Base-by-base conservation (phyloP, 2,329 filamentous ascomycete species). In the Dactylonectria estremocensis region DNA sequence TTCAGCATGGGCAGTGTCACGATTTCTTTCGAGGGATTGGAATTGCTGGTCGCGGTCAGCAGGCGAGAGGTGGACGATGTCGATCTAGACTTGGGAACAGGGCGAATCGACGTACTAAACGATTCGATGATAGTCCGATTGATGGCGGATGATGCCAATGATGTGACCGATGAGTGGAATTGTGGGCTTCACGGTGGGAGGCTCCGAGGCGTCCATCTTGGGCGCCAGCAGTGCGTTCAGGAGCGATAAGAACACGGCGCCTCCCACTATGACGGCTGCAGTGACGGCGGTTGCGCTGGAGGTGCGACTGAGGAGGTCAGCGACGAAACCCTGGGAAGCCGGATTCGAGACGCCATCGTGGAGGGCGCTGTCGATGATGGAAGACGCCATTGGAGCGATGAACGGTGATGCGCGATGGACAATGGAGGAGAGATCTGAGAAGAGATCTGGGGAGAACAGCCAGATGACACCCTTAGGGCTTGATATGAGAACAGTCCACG, bases 131-230 rank as follows among this genome's bases (percentile, higher is more conserved):
- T 85, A 85, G 56, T 76, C 72, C 40, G 78, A 73, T 54, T 80
- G 77, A 55, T 78, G 74, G 50, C 75, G 71, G 45, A 85, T 68
- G 70, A 86, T 77, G 9, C 82, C 81, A 31, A 87, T 72, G 20
- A 86, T 77, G 68, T 87, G 85, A 2, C 85, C 85, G 46, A 87
- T 69, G 33, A 83, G 75, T 0, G 85, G 85, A 37, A 87, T 77
- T 16, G 50, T 76, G 0, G 82, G 77, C 24, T 79, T 79, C 24
- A 86, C 31, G 0, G 81, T 64, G 3, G 83, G 83, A 9, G 85
- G 85, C 64, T 87, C 85, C 54, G 77, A 74, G 9, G 80, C 72
- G 53, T 81, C 77, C 8, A 76, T 57, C 16, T 31, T 66, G n/a
- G 71, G 71, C 10, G 69, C 65, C 14, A 74, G 28, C 5, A 76